Percentiles rank a stretch among this genome's conserved stretches.
phyloP scores from a whole-genome alignment of 1,139 yeast species.

The Pichia sp. region DNA sequence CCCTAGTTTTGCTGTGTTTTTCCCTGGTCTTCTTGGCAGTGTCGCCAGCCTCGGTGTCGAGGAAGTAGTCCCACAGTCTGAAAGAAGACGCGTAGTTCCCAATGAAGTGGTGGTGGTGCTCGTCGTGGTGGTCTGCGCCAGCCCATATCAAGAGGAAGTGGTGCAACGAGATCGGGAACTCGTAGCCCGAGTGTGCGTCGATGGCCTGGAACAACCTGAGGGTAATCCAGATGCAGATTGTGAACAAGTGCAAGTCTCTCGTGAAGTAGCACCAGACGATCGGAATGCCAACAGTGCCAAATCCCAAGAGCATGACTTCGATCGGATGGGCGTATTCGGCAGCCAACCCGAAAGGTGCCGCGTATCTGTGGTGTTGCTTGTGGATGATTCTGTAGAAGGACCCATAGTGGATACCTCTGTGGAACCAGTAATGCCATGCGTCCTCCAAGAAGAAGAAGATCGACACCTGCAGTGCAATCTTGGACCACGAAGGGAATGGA shows the following conservation, averaged over 20 bases:
- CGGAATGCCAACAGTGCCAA: slow-evolving; percentile 94
- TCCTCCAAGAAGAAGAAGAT: slow-evolving; percentile 83
- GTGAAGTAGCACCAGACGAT: slow-evolving; percentile 63
- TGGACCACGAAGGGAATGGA: slow-evolving; percentile 69
- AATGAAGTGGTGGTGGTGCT: slow-evolving; percentile 88
- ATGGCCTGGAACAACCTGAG: slow-evolving; percentile 88
- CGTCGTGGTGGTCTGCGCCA: slow-evolving; percentile 97
- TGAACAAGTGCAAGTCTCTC: slow-evolving; percentile 70
- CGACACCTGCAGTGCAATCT: slow-evolving; percentile 60
- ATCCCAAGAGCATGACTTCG: slow-evolving; percentile 84
- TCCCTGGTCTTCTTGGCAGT: slow-evolving; percentile 63
- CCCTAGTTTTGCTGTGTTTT: slow-evolving; percentile 47
- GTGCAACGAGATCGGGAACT: slow-evolving; percentile 93
- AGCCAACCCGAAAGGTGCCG: slow-evolving; percentile 94
- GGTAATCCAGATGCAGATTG: slow-evolving; percentile 84
- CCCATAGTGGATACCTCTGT: slow-evolving; percentile 81
- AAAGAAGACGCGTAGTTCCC: slow-evolving; percentile 92
- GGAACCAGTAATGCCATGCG: slow-evolving; percentile 95
- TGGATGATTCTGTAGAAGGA: slow-evolving; percentile 85
- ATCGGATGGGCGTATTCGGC: slow-evolving; percentile 97
- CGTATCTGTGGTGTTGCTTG: slow-evolving; percentile 94
- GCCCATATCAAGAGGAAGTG: slow-evolving; percentile 95
- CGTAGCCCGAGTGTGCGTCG: slow-evolving; percentile 95
- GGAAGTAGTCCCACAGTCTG: slow-evolving; percentile 86
- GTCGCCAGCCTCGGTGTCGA: slow-evolving; percentile 80